Percentiles rank a stretch among this genome's conserved stretches.
Conservation (phyloP, 495 filamentous ascomycete genomes). For the Sporormia fimetaria region DNA sequence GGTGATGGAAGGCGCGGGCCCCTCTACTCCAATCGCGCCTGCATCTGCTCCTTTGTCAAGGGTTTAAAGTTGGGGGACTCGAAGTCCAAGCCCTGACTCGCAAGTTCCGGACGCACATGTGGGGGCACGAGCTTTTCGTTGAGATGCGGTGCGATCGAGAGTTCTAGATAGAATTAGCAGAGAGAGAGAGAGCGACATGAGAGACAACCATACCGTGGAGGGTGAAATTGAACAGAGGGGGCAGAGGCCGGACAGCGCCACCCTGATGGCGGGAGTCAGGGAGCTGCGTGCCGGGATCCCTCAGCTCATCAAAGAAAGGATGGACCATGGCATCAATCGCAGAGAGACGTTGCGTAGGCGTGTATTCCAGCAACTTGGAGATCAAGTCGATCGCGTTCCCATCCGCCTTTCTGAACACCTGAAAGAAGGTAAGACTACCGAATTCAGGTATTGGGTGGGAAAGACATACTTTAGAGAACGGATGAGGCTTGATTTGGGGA, state of each 20-base stretch:
- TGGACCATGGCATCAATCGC: slow-evolving; percentile 97
- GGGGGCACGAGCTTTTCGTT: slow-evolving; percentile 79
- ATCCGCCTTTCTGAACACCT: slow-evolving; percentile 94
- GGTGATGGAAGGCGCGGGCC: slow-evolving; percentile 18
- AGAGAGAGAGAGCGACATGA: neutral
- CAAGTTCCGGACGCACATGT: slow-evolving; percentile 64
- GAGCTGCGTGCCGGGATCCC: slow-evolving; percentile 74
- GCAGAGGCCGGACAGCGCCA: slow-evolving; percentile 65
- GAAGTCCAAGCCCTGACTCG: slow-evolving; percentile 72
- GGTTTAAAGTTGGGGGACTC: slow-evolving; percentile 72
- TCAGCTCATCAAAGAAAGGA: slow-evolving; percentile 94
- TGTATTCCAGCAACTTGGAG: slow-evolving; percentile 87
- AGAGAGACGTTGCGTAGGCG: slow-evolving; percentile 85
- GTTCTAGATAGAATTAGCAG: slow-evolving; percentile 47
- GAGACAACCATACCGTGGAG: slow-evolving; percentile 60
- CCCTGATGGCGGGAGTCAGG: slow-evolving; percentile 88
- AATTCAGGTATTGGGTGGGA: neutral
- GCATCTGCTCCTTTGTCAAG: slow-evolving; percentile 86
- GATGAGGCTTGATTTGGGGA: slow-evolving; percentile 98
- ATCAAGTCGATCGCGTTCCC: slow-evolving; percentile 90
- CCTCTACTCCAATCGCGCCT: slow-evolving; percentile 88
- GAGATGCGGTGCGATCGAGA: slow-evolving; percentile 81
- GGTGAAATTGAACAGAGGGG: slow-evolving; percentile 83
- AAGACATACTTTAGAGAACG: slow-evolving; percentile 76
- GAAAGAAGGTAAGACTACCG: slow-evolving; percentile 9